phyloP scores from a whole-genome alignment of 768 basidiomycete species.

The Galerina sulciceps region DNA sequence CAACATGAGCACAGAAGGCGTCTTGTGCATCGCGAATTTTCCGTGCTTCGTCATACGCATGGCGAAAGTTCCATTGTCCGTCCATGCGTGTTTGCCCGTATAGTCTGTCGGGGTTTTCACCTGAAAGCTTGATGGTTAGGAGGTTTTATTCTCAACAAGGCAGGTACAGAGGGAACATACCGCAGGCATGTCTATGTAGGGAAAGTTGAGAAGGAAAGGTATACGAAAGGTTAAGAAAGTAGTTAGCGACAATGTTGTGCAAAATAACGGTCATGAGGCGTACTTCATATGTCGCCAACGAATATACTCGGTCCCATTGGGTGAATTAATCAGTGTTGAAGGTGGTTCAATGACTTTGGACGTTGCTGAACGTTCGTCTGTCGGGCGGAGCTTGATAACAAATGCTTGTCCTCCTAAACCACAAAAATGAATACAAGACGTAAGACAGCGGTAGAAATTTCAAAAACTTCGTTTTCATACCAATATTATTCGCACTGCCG shows the following conservation, averaged over 20 bases:
- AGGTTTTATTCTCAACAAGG: not conserved
- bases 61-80: constrained; percentile 67
- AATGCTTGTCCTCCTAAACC: constrained; percentile 77
- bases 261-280: constrained; percentile 11
- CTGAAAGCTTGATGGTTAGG: constrained; percentile 18
- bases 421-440: not conserved
- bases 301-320: constrained; percentile 37
- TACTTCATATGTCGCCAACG: constrained; percentile 83
- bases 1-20: constrained; percentile 58
- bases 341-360: constrained; percentile 80
- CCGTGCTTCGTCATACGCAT: constrained; percentile 72
- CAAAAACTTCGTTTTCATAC: constrained; percentile 27
- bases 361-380: constrained; percentile 66
- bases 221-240: not conserved
- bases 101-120: constrained; percentile 60
- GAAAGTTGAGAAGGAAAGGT: not conserved
- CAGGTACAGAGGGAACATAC: constrained; percentile 20
- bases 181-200: constrained; percentile 62
- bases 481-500: constrained; percentile 66
- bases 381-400: constrained; percentile 75
- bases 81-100: constrained; percentile 64
- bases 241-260: not conserved
- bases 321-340: constrained; percentile 46
- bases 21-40: constrained; percentile 73
- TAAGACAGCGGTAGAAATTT: not conserved